Evolutionary conservation across 495 filamentous ascomycete genomes (phyloP).

Genomic region (Penicillium simplicissimum): DNA sequence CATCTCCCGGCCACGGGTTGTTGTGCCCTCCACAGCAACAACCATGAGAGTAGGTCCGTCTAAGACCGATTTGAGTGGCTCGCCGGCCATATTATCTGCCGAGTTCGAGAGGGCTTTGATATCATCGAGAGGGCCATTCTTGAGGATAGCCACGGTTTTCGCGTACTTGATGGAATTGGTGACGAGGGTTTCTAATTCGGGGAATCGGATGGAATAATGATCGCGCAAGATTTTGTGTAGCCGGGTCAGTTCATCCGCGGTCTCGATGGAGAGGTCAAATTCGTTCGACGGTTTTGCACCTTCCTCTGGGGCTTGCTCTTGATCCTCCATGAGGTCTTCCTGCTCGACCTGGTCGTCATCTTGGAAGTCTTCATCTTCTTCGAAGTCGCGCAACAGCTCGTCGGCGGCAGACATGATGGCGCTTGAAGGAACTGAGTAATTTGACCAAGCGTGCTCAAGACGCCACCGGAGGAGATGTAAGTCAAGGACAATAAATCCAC

Average conservation of each 20-base stretch:
- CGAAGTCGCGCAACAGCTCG: constrained; percentile 49
- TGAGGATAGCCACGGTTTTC: constrained; percentile 89
- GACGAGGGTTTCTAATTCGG: constrained; percentile 92
- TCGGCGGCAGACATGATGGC: constrained; percentile 47
- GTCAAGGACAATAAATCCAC: neutral
- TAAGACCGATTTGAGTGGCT: constrained; percentile 73
- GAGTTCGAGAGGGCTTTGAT: constrained; percentile 74
- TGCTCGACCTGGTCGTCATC: constrained; percentile 31
- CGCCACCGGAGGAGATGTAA: constrained; percentile 15
- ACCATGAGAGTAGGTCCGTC: constrained; percentile 92
- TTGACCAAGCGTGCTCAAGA: neutral
- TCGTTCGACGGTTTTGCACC: constrained; percentile 62
- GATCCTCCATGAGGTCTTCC: constrained; percentile 30
- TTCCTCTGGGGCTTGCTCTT: constrained; percentile 29
- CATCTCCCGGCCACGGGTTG: constrained; percentile 78
- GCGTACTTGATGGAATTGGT: constrained; percentile 93
- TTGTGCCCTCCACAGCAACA: constrained; percentile 92
- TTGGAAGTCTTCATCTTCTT: constrained; percentile 40
- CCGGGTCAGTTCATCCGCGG: constrained; percentile 86
- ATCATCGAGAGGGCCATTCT: constrained; percentile 88
- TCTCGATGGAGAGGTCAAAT: constrained; percentile 88
- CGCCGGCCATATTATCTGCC: constrained; percentile 71
- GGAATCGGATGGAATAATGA: constrained; percentile 91
- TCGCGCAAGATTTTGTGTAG: constrained; percentile 96
- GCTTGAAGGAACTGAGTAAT: neutral